These are phyloP conservation scores for Yarrowia sp. DNA, from an alignment of 805 yeast genomes.

Conservation along the genomic window DNA sequence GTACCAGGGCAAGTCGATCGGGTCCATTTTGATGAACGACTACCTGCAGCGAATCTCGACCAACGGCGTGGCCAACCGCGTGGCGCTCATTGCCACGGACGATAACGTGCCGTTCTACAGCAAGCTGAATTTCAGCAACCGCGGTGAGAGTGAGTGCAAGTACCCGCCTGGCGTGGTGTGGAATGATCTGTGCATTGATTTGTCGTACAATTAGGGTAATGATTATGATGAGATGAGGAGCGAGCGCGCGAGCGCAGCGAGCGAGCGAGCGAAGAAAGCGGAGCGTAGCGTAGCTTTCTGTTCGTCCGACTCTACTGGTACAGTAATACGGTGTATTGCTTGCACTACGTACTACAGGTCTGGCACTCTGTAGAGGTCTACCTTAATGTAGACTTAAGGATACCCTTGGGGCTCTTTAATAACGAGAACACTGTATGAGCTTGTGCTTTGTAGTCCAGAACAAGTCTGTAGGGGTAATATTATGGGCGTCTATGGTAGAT, in stretches of 20 bases:
- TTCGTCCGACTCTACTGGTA: too few relatives aligned
- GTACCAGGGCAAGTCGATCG: constrained; percentile 78
- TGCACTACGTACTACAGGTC: too few relatives aligned
- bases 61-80: constrained; percentile 78
- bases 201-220: constrained; percentile 13
- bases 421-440: too few relatives aligned
- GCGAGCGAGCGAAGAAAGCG: not conserved
- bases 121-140: constrained; percentile 71
- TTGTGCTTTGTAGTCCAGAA: too few relatives aligned
- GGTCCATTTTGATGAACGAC: constrained; percentile 79
- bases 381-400: too few relatives aligned
- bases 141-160: constrained; percentile 41
- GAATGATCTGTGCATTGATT: constrained; percentile 31
- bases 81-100: constrained; percentile 70
- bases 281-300: too few relatives aligned
- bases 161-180: constrained; percentile 33
- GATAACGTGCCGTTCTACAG: constrained; percentile 72
- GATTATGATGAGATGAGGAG: not conserved
- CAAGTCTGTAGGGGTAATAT: too few relatives aligned
- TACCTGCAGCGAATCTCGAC: constrained; percentile 86
- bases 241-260: too few relatives aligned
- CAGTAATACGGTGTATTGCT: too few relatives aligned
- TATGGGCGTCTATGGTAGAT: too few relatives aligned
- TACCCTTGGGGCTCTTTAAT: too few relatives aligned
- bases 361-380: too few relatives aligned